Base-by-base conservation (phyloP, 345 rosid species). In the Nephelium lappaceum region DNA sequence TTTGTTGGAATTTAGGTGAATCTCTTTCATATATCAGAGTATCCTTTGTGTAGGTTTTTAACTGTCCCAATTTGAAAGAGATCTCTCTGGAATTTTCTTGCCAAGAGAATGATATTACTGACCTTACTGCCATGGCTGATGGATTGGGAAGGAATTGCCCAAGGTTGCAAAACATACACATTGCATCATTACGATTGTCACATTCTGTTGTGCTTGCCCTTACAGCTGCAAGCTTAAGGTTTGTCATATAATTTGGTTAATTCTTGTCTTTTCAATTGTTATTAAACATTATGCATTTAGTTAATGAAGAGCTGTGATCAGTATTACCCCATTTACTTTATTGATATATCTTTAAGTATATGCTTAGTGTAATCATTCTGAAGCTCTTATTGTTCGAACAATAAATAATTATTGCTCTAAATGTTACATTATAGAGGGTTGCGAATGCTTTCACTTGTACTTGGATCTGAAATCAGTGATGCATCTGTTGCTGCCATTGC, bases 401-500 rank as follows among this genome's bases (percentile, higher is more conserved):
- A 42, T 51, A 15, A 60, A 49, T 76, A 27, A 43, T 74, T 36
- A n/a, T 67, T 71, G 60, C 61, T 67, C 78, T 36, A 5, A 38
- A 74, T 84, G 11, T 43, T 65, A 43, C 16, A 31, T 81, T 25
- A 6, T 81, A 97, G 99, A 94, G 83, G 86, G 14, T 81, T 97
- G 87, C 88, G 91, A 63, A 94, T 94, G 99, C 95, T 97, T 55
- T 97, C 99, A 7, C 92, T 97, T 51, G 95, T 97, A 71, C 93
- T 97, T 85, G 99, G 98, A 86, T 77, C 92, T 55, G 95, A 86
- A 62, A 94, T 97, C 80, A 91, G 90, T 0, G 99, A 97, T 87
- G 98, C 93, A 69, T 94, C 99, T 68, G 97, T 94, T 74, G 95
- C 95, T 82, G 96, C 98, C 71, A 93, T 97, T 82, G 87, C 95